Base-by-base conservation (phyloP, 176 grass and related monocot species). In the Aegilops longissima region DNA sequence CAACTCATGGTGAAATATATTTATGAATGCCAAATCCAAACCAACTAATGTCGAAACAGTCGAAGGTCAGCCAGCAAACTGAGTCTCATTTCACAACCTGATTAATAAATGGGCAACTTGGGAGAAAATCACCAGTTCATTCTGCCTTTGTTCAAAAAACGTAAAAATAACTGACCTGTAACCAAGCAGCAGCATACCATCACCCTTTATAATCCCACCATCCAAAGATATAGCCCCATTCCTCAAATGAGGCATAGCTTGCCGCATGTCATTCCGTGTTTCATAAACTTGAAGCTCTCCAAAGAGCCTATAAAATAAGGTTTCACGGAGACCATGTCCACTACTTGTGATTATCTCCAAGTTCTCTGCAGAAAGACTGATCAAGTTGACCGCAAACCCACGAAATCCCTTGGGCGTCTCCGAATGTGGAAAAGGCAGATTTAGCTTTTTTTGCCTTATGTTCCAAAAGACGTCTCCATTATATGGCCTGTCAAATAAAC, bases 321-420 rank as follows among this genome's bases (percentile, higher is more conserved):
- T 87, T 81, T 87, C 78, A 82, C 85, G 85, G 70, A 87, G 78
- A n/a, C 85, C 85, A 87, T 87, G 18, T 51, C 68, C 85, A 21
- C 6, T 18, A 6, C 6, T 5, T 66, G 85, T 75, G 14, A n/a
- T 52, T 80, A 87, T 66, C 2, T 14, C 52, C 31, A 87, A 65
- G 45, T 74, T 66, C 30, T 87, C 70, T 16, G 12, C 30, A 27
- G 85, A 87, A 29, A 87, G 30, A 75, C 76, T 24, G 80, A 87
- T 75, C 78, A 87, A 75, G 64, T 87, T 87, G 56, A 87, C 85
- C 0, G 85, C 85, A 66, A 82, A 82, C 31, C 85, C 85, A 39
- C 13, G 27, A 34, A 75, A 87, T 51, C 85, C 85, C 31, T 87
- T 66, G 5, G 42, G 39, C 6, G 16, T 23, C 56, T 45, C 23